Conservation (phyloP, 2,329 filamentous ascomycete species). For the Colletotrichum sublineola region DNA sequence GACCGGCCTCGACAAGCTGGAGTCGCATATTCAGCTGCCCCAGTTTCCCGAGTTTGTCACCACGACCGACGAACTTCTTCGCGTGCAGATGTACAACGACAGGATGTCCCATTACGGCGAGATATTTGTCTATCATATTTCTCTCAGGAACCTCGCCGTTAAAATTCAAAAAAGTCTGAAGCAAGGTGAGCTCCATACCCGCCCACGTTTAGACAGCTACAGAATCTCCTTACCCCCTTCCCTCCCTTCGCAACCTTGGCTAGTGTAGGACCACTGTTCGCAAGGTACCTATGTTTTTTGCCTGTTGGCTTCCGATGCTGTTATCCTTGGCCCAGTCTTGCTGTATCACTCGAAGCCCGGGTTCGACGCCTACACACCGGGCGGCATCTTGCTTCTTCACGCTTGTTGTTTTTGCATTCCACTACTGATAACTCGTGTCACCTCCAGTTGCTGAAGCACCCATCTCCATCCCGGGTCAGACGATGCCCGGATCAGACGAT, state of each 20-base stretch:
- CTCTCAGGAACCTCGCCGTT: conserved; percentile 65
- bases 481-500: conserved; percentile 26
- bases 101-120: conserved; percentile 68
- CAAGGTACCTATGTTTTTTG: background rate
- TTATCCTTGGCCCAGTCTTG: background rate
- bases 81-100: conserved; percentile 50
- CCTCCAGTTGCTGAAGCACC: conserved; percentile 16
- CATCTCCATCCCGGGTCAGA: conserved; percentile 2
- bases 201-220: background rate
- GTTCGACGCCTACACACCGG: background rate
- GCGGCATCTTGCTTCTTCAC: background rate
- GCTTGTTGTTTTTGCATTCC: background rate
- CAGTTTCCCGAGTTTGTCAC: conserved; percentile 15
- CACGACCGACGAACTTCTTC: conserved; percentile 1
- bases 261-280: background rate
- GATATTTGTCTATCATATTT: conserved; percentile 72
- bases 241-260: background rate
- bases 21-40: conserved; percentile 60
- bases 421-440: conserved; percentile 30
- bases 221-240: background rate
- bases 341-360: background rate
- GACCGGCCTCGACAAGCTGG: conserved; percentile 66
- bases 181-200: conserved; percentile 58
- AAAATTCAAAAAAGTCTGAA: conserved; percentile 66
- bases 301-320: background rate